phyloP scores from a whole-genome alignment of 345 rosid genomes.

The Heritiera fomes region DNA sequence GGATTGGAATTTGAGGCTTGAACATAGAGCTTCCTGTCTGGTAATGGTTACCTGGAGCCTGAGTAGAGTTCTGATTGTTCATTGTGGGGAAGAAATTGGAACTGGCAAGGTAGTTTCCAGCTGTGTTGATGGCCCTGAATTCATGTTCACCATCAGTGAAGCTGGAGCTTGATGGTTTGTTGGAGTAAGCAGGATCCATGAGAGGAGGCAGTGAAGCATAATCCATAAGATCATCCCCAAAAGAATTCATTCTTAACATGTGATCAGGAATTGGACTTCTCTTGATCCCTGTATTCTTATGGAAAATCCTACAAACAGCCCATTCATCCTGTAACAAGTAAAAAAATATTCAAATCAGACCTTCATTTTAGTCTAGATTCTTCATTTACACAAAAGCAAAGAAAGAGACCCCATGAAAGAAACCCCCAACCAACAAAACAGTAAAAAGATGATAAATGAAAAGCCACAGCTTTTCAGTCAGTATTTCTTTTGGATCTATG shows the following conservation, averaged over 20 bases:
- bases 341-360: neutral
- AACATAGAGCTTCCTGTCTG: constrained; percentile 28
- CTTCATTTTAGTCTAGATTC: constrained; percentile 18
- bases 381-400: constrained; percentile 39
- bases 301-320: constrained; percentile 94
- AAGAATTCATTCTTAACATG: constrained; percentile 38
- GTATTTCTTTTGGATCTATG: too few relatives aligned
- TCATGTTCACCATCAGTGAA: constrained; percentile 29
- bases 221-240: constrained; percentile 49
- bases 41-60: constrained; percentile 22
- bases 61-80: constrained; percentile 9
- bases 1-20: constrained; percentile 29
- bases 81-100: neutral
- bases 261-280: constrained; percentile 43
- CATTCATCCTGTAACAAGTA: constrained; percentile 75
- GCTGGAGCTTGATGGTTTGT: constrained; percentile 29
- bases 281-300: constrained; percentile 64
- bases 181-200: constrained; percentile 37
- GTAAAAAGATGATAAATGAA: constrained; percentile 13
- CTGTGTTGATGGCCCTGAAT: constrained; percentile 25
- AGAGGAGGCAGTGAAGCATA: constrained; percentile 58
- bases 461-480: neutral
- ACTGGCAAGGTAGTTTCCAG: constrained; percentile 17
- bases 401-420: constrained; percentile 32
- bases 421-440: constrained; percentile 37